Base-by-base conservation (phyloP, 164 flowering plant species). In the Liquidambar formosana region DNA sequence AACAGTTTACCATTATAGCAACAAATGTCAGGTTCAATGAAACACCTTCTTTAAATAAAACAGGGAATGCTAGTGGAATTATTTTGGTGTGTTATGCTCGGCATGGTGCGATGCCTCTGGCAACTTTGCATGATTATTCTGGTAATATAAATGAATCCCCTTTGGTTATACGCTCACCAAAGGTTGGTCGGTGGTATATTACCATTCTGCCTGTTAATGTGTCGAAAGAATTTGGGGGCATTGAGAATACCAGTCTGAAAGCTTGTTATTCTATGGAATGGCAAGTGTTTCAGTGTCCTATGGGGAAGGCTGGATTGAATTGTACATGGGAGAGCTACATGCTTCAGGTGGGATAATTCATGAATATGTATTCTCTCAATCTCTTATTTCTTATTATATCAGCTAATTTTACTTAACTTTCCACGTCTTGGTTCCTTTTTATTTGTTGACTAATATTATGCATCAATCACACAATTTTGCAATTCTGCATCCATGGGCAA, bases 131-230 rank as follows among this genome's bases (percentile, higher is more conserved):
- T 82, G 97, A 94, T 74, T 88, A 80, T 75, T 79, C 86, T 19
- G 75, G 73, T 56, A 75, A 86, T 63, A 60, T 92, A 64, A 80
- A 59, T 61, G 75, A 70, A 45, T 70, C 67, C 28, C 84, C 92
- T 56, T 63, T 94, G 75, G 67, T 80, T 54, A 84, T 92, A 56
- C 71, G 25, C 3, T 80, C 71, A 21, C 97, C 95, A 12, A 90
- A 83, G 79, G 69, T 74, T 64, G 97, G 99, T 60, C 92, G 82
- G 28, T 95, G 96, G 99, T 95, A 80, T 72, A 54, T 95, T 69
- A 65, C 80, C 5, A 57, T 91, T 75, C 47, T 71, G 19, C 82
- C 83, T 12, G 64, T 63, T 45, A 80, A 82, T 78, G 51, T 64
- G 54, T 73, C 88, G 58, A 78, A 73, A 58, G 71, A 41, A 76